These are phyloP conservation scores for Phaseolus coccineus DNA, from an alignment of 331 rosid species.

Conservation along the genomic window DNA sequence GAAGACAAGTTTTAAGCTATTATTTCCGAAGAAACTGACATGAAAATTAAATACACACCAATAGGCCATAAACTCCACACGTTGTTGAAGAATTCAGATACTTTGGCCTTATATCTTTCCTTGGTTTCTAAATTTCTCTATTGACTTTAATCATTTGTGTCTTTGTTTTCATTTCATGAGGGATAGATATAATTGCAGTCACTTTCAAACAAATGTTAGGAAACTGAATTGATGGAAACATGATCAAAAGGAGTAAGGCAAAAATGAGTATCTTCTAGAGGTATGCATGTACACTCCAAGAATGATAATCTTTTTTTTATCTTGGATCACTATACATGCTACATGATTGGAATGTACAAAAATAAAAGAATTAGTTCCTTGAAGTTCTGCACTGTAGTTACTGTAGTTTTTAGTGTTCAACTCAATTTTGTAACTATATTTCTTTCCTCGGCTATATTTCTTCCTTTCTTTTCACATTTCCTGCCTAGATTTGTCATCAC, in stretches of 20 bases:
- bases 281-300: constrained; percentile 2
- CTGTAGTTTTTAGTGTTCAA: not conserved
- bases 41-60: not conserved
- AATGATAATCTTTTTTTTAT: constrained; percentile 1
- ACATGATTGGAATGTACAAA: not conserved
- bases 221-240: not conserved
- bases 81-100: not conserved
- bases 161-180: constrained; percentile 2
- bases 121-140: not conserved
- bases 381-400: not conserved
- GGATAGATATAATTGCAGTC: not conserved
- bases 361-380: not conserved
- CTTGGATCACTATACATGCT: not conserved
- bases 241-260: not conserved
- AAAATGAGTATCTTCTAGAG: not conserved
- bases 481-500: constrained; percentile 1
- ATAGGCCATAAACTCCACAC: not conserved
- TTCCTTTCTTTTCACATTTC: not conserved
- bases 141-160: not conserved
- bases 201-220: not conserved
- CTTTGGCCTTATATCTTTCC: not conserved
- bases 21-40: not conserved
- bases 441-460: constrained; percentile 15
- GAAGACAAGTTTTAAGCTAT: constrained; percentile 10
- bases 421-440: constrained; percentile 1